phyloP scores from a whole-genome alignment of 306 rosid species.

The Arachis stenosperma region DNA sequence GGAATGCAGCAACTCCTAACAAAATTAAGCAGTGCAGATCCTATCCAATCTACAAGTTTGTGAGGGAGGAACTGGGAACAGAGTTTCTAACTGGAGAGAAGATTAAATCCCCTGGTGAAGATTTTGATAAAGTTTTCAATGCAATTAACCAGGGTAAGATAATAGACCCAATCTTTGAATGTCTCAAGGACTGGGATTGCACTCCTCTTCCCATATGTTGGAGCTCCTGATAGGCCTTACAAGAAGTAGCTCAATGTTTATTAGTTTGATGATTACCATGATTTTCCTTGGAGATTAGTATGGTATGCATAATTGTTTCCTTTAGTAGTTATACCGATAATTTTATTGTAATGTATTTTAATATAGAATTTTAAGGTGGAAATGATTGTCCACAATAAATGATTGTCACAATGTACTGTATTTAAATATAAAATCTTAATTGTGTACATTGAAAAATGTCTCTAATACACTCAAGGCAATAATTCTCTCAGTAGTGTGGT shows the following conservation, averaged over 20 bases:
- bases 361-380: neutral
- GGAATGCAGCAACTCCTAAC: slow-evolving; percentile 42
- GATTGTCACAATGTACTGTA: neutral
- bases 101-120: slow-evolving; percentile 42
- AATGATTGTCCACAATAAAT: no score
- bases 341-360: neutral
- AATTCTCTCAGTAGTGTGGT: no score
- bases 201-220: slow-evolving; percentile 27
- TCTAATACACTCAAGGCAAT: no score
- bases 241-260: neutral
- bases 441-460: neutral
- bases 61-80: slow-evolving; percentile 34
- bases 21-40: slow-evolving; percentile 42
- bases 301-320: neutral
- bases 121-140: slow-evolving; percentile 44
- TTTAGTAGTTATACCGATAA: neutral
- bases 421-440: neutral
- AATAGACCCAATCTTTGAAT: slow-evolving; percentile 41
- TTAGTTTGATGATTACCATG: neutral
- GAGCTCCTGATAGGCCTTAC: neutral
- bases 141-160: slow-evolving; percentile 35
- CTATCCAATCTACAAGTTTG: slow-evolving; percentile 41
- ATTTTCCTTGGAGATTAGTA: slow-evolving; percentile 4
- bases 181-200: slow-evolving; percentile 38
- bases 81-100: slow-evolving; percentile 37